These are phyloP conservation scores for Wilcoxina mikolae DNA, from an alignment of 495 filamentous ascomycete species.

Conservation along the genomic window DNA sequence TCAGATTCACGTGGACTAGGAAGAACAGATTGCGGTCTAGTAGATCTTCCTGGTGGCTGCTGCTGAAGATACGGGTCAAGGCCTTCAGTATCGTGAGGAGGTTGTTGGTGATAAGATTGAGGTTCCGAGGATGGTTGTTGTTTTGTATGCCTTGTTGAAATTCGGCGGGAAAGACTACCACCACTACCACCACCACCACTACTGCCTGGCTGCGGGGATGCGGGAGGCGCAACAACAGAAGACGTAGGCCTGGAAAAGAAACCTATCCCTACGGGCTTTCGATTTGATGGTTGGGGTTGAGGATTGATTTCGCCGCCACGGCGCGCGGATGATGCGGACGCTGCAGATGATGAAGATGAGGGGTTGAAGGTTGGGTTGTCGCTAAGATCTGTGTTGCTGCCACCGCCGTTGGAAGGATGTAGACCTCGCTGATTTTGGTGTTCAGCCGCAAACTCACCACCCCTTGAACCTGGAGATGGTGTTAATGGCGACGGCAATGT, in stretches of 20 bases:
- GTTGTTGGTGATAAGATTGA: conserved; percentile 3
- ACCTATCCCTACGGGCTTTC: neutral
- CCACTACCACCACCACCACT: neutral
- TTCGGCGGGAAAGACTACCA: neutral
- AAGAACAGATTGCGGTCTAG: conserved; percentile 26
- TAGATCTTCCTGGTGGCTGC: conserved; percentile 8
- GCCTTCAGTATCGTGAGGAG: conserved; percentile 1
- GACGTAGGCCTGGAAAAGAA: neutral
- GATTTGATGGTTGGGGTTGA: neutral
- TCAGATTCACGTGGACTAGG: conserved; percentile 21
- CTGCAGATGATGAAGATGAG: neutral
- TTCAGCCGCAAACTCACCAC: conserved; percentile 4
- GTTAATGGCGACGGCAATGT: neutral
- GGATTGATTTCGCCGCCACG: neutral
- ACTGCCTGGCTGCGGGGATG: neutral
- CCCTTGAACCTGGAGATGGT: neutral
- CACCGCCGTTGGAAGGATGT: neutral
- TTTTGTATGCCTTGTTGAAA: neutral
- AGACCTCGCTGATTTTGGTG: neutral
- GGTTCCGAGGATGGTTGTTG: neutral
- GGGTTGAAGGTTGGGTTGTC: conserved; percentile 1
- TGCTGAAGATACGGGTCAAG: conserved; percentile 23
- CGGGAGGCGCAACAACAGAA: neutral
- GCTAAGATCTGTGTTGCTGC: neutral
- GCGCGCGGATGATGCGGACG: conserved; percentile 2